These are phyloP conservation scores for Globisporangium canariense DNA, from an alignment of 352 stramenopile species.

Conservation along the genomic window DNA sequence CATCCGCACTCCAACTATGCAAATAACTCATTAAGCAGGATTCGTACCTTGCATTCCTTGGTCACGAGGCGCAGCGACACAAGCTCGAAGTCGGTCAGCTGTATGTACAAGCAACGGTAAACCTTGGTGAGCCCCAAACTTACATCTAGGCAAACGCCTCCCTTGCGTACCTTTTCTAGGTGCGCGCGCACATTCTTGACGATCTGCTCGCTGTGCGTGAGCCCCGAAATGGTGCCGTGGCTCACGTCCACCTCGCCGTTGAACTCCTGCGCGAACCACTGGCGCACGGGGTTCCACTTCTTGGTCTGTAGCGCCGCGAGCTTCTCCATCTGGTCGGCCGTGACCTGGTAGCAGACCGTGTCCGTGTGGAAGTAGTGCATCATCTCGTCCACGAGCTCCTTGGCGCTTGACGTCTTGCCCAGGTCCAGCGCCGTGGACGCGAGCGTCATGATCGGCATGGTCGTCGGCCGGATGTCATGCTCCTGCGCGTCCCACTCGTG, in stretches of 20 bases:
- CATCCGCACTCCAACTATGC: background rate
- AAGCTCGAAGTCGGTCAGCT: slow-evolving; percentile 77
- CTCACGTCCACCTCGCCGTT: slow-evolving; percentile 78
- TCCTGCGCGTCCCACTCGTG: slow-evolving; percentile 85
- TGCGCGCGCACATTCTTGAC: slow-evolving; percentile 58
- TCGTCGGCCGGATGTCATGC: slow-evolving; percentile 66
- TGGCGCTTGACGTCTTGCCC: slow-evolving; percentile 42
- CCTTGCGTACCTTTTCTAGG: slow-evolving; percentile 46
- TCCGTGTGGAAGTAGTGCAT: slow-evolving; percentile 86
- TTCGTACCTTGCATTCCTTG: slow-evolving; percentile 81
- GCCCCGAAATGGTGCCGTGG: slow-evolving; percentile 65
- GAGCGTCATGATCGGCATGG: slow-evolving; percentile 88
- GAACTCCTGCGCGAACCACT: slow-evolving; percentile 79
- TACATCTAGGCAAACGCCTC: background rate
- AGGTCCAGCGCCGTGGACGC: slow-evolving; percentile 79
- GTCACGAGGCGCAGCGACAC: slow-evolving; percentile 69
- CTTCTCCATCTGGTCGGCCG: slow-evolving; percentile 77
- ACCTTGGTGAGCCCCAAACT: too few relatives aligned
- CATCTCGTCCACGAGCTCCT: slow-evolving; percentile 74
- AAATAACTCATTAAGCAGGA: background rate
- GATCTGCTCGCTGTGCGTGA: slow-evolving; percentile 60
- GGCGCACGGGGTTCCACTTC: slow-evolving; percentile 81
- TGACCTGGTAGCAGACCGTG: slow-evolving; percentile 88
- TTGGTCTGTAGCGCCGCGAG: slow-evolving; percentile 78
- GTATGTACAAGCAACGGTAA: too few relatives aligned